phyloP scores from a whole-genome alignment of 352 stramenopile genomes.

The Pythium utonaiense region DNA sequence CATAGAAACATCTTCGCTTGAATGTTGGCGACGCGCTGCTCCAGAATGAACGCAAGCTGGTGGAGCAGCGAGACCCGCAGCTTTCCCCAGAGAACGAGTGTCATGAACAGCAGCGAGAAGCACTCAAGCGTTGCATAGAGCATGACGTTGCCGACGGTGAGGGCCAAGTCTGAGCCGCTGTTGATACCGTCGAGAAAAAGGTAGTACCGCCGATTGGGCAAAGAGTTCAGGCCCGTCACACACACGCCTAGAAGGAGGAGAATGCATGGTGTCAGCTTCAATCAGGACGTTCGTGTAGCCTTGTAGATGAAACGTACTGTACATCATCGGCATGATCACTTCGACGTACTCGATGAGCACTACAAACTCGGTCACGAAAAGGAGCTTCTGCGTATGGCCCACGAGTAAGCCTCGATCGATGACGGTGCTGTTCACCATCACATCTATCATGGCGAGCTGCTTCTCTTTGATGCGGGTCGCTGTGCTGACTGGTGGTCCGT shows the following conservation, averaged over 20 bases:
- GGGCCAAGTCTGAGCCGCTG: background rate
- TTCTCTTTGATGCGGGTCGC: background rate
- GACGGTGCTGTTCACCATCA: background rate
- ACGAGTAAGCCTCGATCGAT: conserved; percentile 3
- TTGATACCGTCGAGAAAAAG: conserved; percentile 21
- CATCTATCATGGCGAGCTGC: background rate
- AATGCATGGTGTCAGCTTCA: too few species aligned
- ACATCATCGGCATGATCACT: conserved; percentile 27
- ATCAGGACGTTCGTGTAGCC: too few species aligned
- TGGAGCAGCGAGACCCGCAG: conserved; percentile 15
- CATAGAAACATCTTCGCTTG: conserved; percentile 20
- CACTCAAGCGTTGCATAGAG: conserved; percentile 15
- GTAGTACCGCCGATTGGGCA: conserved; percentile 29
- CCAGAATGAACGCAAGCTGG: conserved; percentile 20
- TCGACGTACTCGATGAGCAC: conserved; percentile 40
- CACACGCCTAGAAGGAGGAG: conserved; percentile 1
- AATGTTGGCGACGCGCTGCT: conserved; percentile 16
- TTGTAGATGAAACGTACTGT: conserved; percentile 19
- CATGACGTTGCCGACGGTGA: conserved; percentile 3
- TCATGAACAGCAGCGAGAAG: conserved; percentile 4
- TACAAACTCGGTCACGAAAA: conserved; percentile 36
- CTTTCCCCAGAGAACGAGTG: conserved; percentile 3
- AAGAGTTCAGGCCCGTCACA: conserved; percentile 20
- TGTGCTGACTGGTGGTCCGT: background rate
- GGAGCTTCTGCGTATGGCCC: conserved; percentile 12